Evolutionary conservation across 1,284 basidiomycete genomes (phyloP), one percentile per base, ranked within the genome.

Genomic region (Caloboletus firmus): DNA sequence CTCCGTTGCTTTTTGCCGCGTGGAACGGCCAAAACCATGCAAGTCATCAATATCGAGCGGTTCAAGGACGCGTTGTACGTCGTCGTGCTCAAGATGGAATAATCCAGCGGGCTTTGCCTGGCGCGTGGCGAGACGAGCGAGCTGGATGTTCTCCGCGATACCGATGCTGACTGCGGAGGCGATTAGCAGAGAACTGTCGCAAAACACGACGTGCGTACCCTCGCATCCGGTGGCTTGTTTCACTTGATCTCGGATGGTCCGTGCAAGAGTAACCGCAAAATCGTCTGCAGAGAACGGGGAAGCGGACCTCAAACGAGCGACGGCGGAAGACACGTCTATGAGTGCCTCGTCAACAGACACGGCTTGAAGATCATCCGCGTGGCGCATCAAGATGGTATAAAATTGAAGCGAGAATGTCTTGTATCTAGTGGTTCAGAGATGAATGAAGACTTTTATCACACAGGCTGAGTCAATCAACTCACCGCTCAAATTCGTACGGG

Each of bases 301-400:
- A 60, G 61, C 35, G 56, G 67, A 64, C 43, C 66, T 69, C 15
- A 79, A 73, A 56, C 77, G 76, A 36, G 68, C 79, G 40, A 92
- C 82, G 0, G 82, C 81, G 10, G 75, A 81, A 0, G 91, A 89
- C 5, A 95, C 92, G 54, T 98, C 95, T 56, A 98, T 83, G 11
- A 98, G 79, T 0, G 94, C 95, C 70, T 99, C 96, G 61, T 99
- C 96, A 2, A 99, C 91, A 7, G 93, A 96, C 2, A 98, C 95
- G 1, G 95, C 95, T 74, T 98, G 89, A 5, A 98, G 78, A 59
- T 95, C 92, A 64, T 98, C 94, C 5, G 93, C 90, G 63, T 93
- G 86, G 0, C 80, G 76, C 81, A 98, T 91, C 20, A 99, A 78
- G 50, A 97, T 89, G 1, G 91, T 91, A 72, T 99, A 99, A 68